Percentiles rank a stretch among this genome's conserved stretches.
Conservation (phyloP, 202 grass and related monocot genomes). For the Panicum hallii region DNA sequence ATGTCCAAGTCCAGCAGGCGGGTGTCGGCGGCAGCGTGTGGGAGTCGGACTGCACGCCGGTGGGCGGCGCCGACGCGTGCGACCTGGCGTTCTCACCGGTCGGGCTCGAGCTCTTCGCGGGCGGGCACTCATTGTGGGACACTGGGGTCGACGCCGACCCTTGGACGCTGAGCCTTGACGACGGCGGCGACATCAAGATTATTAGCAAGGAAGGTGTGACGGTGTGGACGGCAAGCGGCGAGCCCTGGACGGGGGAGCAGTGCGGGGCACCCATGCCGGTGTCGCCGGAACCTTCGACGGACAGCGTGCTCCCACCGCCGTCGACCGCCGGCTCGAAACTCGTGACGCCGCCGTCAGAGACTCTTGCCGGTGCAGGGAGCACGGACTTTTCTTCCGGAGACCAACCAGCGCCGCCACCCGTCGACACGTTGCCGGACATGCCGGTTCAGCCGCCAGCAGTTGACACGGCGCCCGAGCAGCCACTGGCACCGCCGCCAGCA, state of each 20-base stretch:
- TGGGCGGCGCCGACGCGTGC: slow-evolving; percentile 51
- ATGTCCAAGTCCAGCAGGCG: slow-evolving; percentile 44
- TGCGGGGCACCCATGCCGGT: slow-evolving; percentile 39
- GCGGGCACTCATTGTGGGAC: slow-evolving; percentile 60
- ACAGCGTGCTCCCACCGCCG: slow-evolving; percentile 16
- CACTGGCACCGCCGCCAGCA: slow-evolving; percentile 34
- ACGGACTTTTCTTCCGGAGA: slow-evolving; percentile 39
- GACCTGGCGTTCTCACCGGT: slow-evolving; percentile 58
- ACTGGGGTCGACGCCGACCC: slow-evolving; percentile 48
- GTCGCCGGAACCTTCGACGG: background rate
- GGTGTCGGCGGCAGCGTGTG: slow-evolving; percentile 31
- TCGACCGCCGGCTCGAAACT: slow-evolving; percentile 14
- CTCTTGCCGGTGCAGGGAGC: slow-evolving; percentile 36
- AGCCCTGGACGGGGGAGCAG: slow-evolving; percentile 52
- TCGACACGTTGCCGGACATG: slow-evolving; percentile 19
- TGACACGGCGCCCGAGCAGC: slow-evolving; percentile 35
- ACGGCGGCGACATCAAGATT: slow-evolving; percentile 52
- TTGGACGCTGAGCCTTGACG: slow-evolving; percentile 48
- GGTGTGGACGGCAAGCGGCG: slow-evolving; percentile 49
- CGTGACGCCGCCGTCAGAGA: slow-evolving; percentile 33
- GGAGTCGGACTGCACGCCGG: slow-evolving; percentile 58
- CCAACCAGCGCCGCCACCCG: slow-evolving; percentile 21
- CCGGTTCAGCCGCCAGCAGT: slow-evolving; percentile 22
- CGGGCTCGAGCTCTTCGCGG: slow-evolving; percentile 62
- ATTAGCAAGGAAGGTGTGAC: slow-evolving; percentile 45